Base-by-base conservation (phyloP, 305 asterid genomes). In the Fraxinus floribunda region DNA sequence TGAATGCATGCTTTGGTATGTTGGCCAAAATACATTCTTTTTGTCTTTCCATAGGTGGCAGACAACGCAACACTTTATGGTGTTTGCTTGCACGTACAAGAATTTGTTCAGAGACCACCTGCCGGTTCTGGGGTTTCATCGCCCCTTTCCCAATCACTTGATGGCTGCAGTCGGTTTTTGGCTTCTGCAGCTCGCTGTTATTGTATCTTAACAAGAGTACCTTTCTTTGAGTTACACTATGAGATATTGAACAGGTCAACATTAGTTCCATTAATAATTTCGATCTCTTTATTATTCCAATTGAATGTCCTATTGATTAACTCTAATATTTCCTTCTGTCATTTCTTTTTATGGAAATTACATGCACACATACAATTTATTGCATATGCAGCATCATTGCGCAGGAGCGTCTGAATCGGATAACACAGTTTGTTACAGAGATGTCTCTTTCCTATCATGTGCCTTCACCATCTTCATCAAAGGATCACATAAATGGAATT, bases 101-200 rank as follows among this genome's bases (percentile, higher is more conserved):
- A 94, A 89, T 82, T 94, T 87, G 98, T 95, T 86, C 97, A 95
- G 89, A 94, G 86, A 87, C 94, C 93, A 55, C 94, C 94, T 81
- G 89, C 84, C 75, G 87, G 91, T 57, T 88, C 82, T 85, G 94
- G 92, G 88, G 74, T 84, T 80, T 85, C 88, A 72, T 85, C 97
- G 22, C 90, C 93, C 82, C 85, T 88, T 84, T 87, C 90, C 81
- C 94, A 79, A 62, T 86, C 90, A 38, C 82, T 87, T 77, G 79
- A 82, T 41, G 87, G 95, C 76, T 68, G 92, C 92, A 89, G 91
- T 86, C 89, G 90, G 82, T 94, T 87, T 89, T 84, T 95, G 91
- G 95, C 91, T 82, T 89, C 97, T 82, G 99, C 99, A 52, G 98
- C 99, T 83, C 98, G 98, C 84, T 95, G 99, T 88, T 95, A 94